Conservation (phyloP, 495 filamentous ascomycete species). For the Penicillium steckii region DNA sequence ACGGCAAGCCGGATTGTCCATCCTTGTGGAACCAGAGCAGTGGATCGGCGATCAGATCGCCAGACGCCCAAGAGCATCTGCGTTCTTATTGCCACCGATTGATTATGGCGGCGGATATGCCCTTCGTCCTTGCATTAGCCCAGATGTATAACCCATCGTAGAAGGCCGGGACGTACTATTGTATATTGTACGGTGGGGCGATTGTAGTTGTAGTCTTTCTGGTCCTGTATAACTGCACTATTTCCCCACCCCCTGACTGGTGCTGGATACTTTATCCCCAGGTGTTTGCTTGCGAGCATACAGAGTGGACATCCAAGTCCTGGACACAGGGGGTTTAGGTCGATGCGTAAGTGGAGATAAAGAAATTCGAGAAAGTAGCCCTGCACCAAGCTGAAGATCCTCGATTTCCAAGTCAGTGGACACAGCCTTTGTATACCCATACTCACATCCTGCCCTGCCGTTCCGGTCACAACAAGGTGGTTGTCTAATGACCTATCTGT, state of each 20-base stretch:
- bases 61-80: neutral
- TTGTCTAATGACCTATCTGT: neutral
- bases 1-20: too few species aligned
- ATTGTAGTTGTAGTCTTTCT: neutral
- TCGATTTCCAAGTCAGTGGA: too few species aligned
- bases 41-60: constrained; percentile 16
- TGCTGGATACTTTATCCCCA: neutral
- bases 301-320: too few species aligned
- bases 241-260: neutral
- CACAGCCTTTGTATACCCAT: too few species aligned
- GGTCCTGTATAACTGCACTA: neutral
- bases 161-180: neutral
- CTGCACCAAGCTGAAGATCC: neutral
- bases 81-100: constrained; percentile 25
- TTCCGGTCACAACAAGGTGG: too few species aligned
- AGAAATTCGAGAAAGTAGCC: neutral
- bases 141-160: neutral
- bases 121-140: constrained; percentile 28
- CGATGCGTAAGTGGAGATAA: neutral
- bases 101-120: constrained; percentile 16
- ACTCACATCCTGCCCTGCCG: too few species aligned
- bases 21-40: neutral
- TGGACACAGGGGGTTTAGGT: neutral
- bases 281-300: too few species aligned
- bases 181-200: too few species aligned